A percentile compares a stretch with the other conserved stretches of the same genome.
phyloP scores from a whole-genome alignment of 768 basidiomycete genomes.

The Pleurotus citrinopileatus region DNA sequence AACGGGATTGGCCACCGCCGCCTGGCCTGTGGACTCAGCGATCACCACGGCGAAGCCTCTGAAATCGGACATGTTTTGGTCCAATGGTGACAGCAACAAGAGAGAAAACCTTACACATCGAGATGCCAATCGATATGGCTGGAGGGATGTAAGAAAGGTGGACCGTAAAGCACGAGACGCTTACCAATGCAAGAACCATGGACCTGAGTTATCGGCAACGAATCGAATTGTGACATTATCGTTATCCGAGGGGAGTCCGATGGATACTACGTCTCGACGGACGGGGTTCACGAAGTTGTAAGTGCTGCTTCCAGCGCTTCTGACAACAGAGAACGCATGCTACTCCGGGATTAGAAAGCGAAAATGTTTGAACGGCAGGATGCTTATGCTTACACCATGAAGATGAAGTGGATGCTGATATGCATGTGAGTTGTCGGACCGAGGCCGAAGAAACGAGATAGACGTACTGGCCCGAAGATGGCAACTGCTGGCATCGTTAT shows the following conservation, averaged over 20 bases:
- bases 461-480: not conserved
- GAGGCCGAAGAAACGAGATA: not conserved
- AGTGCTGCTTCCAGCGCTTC: slow-evolving; percentile 32
- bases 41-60: slow-evolving; percentile 33
- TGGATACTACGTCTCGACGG: slow-evolving; percentile 47
- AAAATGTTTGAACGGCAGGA: not conserved
- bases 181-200: slow-evolving; percentile 52
- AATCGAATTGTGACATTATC: slow-evolving; percentile 59
- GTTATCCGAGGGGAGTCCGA: slow-evolving; percentile 12
- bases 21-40: slow-evolving; percentile 25
- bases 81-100: not conserved
- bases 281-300: slow-evolving; percentile 54
- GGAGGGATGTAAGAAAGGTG: not conserved
- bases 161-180: slow-evolving; percentile 8
- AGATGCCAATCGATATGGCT: slow-evolving; percentile 46
- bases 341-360: slow-evolving; percentile 16
- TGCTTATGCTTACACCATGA: slow-evolving; percentile 39
- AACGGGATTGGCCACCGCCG: slow-evolving; percentile 8
- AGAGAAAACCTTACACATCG: slow-evolving; percentile 22
- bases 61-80: not conserved
- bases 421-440: not conserved
- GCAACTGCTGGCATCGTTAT: slow-evolving; percentile 2
- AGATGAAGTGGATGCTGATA: slow-evolving; percentile 43
- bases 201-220: slow-evolving; percentile 65
- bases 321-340: slow-evolving; percentile 40